These are phyloP conservation scores for Nothophaeocryptopus gaeumannii DNA, from an alignment of 2,329 filamentous ascomycete genomes.

Conservation along the genomic window DNA sequence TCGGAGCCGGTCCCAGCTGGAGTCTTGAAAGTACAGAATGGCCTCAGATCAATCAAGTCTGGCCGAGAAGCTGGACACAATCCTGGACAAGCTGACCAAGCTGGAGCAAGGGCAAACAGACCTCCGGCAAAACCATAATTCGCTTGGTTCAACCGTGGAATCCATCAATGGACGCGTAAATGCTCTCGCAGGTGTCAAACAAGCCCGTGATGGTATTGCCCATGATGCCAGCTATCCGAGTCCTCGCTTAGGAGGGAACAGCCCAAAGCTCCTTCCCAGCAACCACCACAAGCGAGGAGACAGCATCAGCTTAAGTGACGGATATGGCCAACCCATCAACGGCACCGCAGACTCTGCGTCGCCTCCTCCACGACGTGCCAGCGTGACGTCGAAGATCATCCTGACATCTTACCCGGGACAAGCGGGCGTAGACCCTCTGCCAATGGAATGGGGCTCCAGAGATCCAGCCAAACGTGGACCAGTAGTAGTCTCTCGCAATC, in stretches of 20 bases:
- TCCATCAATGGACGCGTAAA: conserved; percentile 62
- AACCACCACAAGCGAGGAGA: conserved; percentile 24
- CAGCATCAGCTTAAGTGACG: conserved; percentile 27
- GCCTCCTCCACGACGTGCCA: conserved; percentile 38
- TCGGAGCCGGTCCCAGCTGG: too few species aligned
- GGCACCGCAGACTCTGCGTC: conserved; percentile 18
- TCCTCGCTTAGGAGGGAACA: conserved; percentile 23
- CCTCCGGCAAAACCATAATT: conserved; percentile 54
- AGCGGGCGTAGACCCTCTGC: conserved; percentile 87
- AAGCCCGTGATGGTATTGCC: conserved; percentile 51
- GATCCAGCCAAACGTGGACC: conserved; percentile 76
- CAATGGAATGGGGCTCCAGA: conserved; percentile 79
- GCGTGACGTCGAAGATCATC: conserved; percentile 58
- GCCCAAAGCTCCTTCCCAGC: conserved; percentile 23
- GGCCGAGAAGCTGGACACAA: conserved; percentile 47
- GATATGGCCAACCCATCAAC: conserved; percentile 20
- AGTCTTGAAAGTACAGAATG: background rate
- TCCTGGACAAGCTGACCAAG: conserved; percentile 55
- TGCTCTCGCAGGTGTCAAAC: conserved; percentile 58
- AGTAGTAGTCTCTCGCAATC: conserved; percentile 76
- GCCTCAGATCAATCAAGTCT: conserved; percentile 11
- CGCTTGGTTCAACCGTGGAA: conserved; percentile 56
- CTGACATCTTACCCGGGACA: conserved; percentile 88
- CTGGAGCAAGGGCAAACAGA: conserved; percentile 56
- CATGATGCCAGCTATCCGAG: conserved; percentile 31